Evolutionary conservation across 371 early-diverging fungal genomes (phyloP).

Genomic region (Mortierella sp.): DNA sequence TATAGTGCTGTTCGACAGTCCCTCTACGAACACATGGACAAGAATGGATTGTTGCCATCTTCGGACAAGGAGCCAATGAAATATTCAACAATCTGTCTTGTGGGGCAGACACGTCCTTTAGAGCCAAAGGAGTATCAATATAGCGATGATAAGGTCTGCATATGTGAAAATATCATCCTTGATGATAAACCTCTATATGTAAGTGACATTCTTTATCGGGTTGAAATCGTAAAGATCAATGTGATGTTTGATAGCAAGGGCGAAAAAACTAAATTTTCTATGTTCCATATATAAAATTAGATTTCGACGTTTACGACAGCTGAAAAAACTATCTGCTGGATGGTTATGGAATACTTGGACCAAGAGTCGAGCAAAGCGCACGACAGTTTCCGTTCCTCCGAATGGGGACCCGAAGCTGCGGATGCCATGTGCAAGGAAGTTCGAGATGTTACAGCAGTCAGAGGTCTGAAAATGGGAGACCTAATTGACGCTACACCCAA

Average conservation of each 20-base stretch:
- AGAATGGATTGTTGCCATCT: conserved; percentile 3
- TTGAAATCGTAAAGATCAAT: too few relatives aligned
- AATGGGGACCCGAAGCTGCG: conserved; percentile 28
- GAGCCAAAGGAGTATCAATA: not conserved
- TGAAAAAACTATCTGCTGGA: conserved; percentile 17
- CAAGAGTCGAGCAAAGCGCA: not conserved
- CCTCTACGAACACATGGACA: conserved; percentile 13
- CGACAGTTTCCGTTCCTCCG: conserved; percentile 15
- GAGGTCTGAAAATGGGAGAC: not conserved
- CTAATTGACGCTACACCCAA: conserved; percentile 18
- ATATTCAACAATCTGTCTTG: conserved; percentile 15
- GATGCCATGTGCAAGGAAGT: conserved; percentile 18
- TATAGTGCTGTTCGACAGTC: conserved; percentile 24
- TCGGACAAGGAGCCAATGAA: conserved; percentile 7
- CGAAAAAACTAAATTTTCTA: too few relatives aligned
- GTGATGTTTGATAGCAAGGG: too few relatives aligned
- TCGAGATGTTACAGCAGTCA: conserved; percentile 9
- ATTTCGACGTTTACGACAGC: conserved; percentile 10
- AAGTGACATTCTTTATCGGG: conserved; percentile 10
- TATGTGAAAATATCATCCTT: not conserved
- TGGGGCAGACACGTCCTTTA: conserved; percentile 15
- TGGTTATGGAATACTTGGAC: conserved; percentile 2
- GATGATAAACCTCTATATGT: not conserved
- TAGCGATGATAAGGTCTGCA: not conserved
- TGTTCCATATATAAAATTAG: too few relatives aligned